Conservation (phyloP, 1,139 yeast species). For the Magnusiomyces tetraspermus region DNA sequence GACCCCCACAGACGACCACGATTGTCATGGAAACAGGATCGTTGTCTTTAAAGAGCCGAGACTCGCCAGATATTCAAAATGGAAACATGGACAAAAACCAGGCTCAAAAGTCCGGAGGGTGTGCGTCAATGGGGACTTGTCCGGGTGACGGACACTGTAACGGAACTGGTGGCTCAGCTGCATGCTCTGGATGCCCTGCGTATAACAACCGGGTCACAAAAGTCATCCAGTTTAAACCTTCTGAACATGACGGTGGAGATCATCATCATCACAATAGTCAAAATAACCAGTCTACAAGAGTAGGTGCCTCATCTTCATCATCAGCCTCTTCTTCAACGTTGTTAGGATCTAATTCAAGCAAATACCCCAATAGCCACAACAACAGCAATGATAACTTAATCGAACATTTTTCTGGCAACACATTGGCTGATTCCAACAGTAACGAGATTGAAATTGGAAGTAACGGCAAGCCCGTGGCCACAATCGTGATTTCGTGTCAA, state of each 20-base stretch:
- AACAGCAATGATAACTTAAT: background rate
- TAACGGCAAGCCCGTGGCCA: slow-evolving; percentile 23
- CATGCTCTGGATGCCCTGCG: slow-evolving; percentile 79
- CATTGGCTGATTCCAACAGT: background rate
- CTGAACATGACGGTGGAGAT: background rate
- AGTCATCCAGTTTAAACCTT: slow-evolving; percentile 17
- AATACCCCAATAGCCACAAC: background rate
- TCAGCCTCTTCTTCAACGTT: background rate
- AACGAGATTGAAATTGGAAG: background rate
- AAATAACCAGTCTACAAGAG: background rate
- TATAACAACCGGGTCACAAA: slow-evolving; percentile 53
- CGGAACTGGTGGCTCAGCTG: slow-evolving; percentile 77
- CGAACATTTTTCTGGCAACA: background rate
- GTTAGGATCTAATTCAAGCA: too few relatives aligned
- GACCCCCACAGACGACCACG: slow-evolving; percentile 52
- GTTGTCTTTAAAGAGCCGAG: too few relatives aligned
- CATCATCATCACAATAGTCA: background rate
- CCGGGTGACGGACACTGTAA: slow-evolving; percentile 79
- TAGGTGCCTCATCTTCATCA: background rate
- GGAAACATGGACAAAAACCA: slow-evolving; percentile 5
- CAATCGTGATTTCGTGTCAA: slow-evolving; percentile 59
- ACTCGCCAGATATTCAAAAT: background rate
- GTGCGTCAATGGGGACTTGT: slow-evolving; percentile 47
- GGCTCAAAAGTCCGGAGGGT: background rate
- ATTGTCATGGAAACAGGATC: slow-evolving; percentile 21